phyloP scores from a whole-genome alignment of 1,284 basidiomycete species.

The Wallemia hederae region DNA sequence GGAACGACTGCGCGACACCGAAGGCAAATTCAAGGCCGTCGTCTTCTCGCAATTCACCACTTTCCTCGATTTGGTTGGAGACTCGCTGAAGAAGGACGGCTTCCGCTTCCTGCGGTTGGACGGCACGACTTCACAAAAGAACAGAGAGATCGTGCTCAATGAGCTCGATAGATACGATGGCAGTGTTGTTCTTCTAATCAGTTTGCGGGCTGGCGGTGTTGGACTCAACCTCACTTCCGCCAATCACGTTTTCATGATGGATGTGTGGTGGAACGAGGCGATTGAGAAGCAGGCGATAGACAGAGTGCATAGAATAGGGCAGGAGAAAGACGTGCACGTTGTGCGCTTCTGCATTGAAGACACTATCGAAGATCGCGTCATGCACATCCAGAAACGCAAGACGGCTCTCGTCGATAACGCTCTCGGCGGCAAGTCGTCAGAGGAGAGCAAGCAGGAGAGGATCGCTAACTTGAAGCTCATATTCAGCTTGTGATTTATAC shows the following conservation, averaged over 20 bases:
- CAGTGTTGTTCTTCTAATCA: conserved; percentile 40
- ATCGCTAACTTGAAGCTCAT: not conserved
- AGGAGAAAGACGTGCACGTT: conserved; percentile 57
- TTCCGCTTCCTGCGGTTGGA: conserved; percentile 63
- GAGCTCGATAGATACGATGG: conserved; percentile 31
- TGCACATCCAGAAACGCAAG: conserved; percentile 68
- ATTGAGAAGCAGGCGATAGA: conserved; percentile 25
- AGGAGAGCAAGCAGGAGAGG: not conserved
- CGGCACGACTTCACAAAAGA: conserved; percentile 68
- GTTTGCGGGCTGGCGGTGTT: conserved; percentile 78
- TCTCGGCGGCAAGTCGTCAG: conserved; percentile 23
- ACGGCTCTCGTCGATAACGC: conserved; percentile 54
- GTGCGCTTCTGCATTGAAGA: conserved; percentile 48
- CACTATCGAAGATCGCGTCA: conserved; percentile 25
- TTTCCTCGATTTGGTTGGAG: conserved; percentile 33
- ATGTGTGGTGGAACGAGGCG: conserved; percentile 47
- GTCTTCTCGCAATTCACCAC: conserved; percentile 18
- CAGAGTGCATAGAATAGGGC: conserved; percentile 40
- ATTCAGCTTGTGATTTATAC: not conserved
- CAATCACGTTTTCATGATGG: conserved; percentile 80
- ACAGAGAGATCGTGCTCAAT: conserved; percentile 40
- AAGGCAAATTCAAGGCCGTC: conserved; percentile 12
- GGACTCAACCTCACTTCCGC: conserved; percentile 25
- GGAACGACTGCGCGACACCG: conserved; percentile 19
- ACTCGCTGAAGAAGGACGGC: conserved; percentile 38